Evolutionary conservation across 192 early-diverging fungal genomes (phyloP), one percentile per base, ranked within the genome.

Genomic region (Spinellus fusiger): DNA sequence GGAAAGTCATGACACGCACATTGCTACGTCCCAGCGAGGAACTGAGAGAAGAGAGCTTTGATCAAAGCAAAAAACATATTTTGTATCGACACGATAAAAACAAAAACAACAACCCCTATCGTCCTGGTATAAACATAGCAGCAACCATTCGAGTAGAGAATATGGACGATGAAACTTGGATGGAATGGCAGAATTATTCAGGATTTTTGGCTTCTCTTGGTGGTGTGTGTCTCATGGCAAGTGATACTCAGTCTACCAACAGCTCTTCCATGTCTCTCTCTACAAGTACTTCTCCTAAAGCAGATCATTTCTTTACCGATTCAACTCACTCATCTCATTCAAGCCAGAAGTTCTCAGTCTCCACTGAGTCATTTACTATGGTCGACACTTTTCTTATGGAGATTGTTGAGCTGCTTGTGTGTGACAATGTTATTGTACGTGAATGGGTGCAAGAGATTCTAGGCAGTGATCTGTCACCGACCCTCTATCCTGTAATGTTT

Each of bases 141-240:
- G 32, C 26, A 27, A 12, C 27, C 3, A 51, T 8, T 50, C 49
- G 59, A 2, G 13, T 52, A 8, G 59, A 61, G 3, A 26, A 22
- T n/a, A 33, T 55, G 33, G 54, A 72, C 22, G 77, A 74, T 40
- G 64, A 78, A 4, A 74, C 63, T 27, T 65, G 65, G n/a, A 73
- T 78, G 6, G 88, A 91, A 37, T 91, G 92, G 88, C 77, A 82
- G 54, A 89, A 92, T 65, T 90, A 89, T 66, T 88, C 88, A 3
- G 89, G 89, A 3, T 94, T 92, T 67, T 73, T 92, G 26, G 86
- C 85, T 29, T 84, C 91, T 9, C 64, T 91, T 4, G 91, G 88
- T 31, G 90, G 88, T 1, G 80, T 81, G 25, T 89, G 86, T 38
- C 61, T 84, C 8, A 61, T 49, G 28, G 66, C 59, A 29, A 52